These are phyloP conservation scores for Fusarium sp. DNA, from an alignment of 2,329 filamentous ascomycete species.

Conservation along the genomic window DNA sequence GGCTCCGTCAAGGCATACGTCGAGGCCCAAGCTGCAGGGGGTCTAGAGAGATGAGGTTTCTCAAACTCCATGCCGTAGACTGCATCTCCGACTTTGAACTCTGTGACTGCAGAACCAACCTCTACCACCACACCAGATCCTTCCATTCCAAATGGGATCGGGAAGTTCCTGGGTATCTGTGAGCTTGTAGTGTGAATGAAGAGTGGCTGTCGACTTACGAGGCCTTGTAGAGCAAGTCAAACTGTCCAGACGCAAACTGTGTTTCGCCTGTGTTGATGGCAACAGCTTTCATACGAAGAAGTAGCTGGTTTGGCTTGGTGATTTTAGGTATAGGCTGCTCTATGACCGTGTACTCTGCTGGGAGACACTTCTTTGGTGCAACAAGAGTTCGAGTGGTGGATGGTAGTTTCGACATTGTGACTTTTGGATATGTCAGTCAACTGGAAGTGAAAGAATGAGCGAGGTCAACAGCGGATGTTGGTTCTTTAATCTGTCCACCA, in stretches of 20 bases:
- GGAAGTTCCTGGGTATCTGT: slow-evolving; percentile 24
- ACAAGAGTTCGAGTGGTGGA: slow-evolving; percentile 56
- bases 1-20: slow-evolving; percentile 53
- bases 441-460: background rate
- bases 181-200: background rate
- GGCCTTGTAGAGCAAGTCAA: slow-evolving; percentile 39
- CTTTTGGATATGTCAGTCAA: fast-evolving
- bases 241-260: slow-evolving; percentile 40
- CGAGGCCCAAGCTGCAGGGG: slow-evolving; percentile 48
- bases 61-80: slow-evolving; percentile 52
- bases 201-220: slow-evolving; percentile 36
- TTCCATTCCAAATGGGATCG: slow-evolving; percentile 42
- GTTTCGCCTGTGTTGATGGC: slow-evolving; percentile 50
- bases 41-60: slow-evolving; percentile 49
- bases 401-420: slow-evolving; percentile 45
- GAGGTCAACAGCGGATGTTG: background rate
- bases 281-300: slow-evolving; percentile 53
- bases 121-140: slow-evolving; percentile 48
- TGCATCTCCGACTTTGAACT: slow-evolving; percentile 47
- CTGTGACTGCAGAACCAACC: slow-evolving; percentile 41
- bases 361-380: slow-evolving; percentile 51
- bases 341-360: slow-evolving; percentile 50
- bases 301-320: slow-evolving; percentile 52
- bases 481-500: slow-evolving; percentile 24
- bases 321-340: slow-evolving; percentile 58